Evolutionary conservation across 2,329 filamentous ascomycete species (phyloP), one percentile per base, ranked within the genome.

Genomic region (Colletotrichum eremochloae): DNA sequence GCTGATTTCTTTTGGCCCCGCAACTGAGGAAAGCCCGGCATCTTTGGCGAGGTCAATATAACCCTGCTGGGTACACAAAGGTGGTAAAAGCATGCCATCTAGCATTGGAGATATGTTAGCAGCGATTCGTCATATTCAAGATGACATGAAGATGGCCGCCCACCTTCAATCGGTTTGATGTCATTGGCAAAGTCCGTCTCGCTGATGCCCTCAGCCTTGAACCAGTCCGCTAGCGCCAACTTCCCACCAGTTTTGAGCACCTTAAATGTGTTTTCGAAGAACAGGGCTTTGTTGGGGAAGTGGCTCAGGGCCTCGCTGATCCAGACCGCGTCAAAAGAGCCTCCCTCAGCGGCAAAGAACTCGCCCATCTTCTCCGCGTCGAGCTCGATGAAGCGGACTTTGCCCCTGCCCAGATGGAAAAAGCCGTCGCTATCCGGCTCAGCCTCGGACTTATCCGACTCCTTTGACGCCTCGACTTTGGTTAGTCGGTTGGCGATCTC

Each of bases 271-370:
- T 90, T 90, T 36, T 79, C 78, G 76, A 90, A 90, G 80, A 91
- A 91, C 2, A 90, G 79, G 2, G 83, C 80, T 78, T 91, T 91
- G 76, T 90, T 84, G 0, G 88, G 88, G 69, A 91, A 85, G 78
- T 91, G 89, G 75, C 86, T 89, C 71, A 91, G 83, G 2, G 88
- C 88, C 78, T 91, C 89, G 61, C 87, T 89, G 77, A 91, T 90
- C 89, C 89, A 91, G 31, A 91, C 87, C 55, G 83, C 84, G 75
- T 90, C 87, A 74, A 90, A 90, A 2, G 74, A 77, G 61, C 76
- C 78, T 40, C 77, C 76, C 44, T 80, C 79, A 1, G 77, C 77
- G 2, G 76, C 78, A 73, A 90, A 90, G 77, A 82, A 82, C 1
- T 86, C 84, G 2, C 84, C 85, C 87, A 91, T 90, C 76, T 84